Evolutionary conservation across 148 eudicot genomes (phyloP).

Genomic region (Camellia japonica): DNA sequence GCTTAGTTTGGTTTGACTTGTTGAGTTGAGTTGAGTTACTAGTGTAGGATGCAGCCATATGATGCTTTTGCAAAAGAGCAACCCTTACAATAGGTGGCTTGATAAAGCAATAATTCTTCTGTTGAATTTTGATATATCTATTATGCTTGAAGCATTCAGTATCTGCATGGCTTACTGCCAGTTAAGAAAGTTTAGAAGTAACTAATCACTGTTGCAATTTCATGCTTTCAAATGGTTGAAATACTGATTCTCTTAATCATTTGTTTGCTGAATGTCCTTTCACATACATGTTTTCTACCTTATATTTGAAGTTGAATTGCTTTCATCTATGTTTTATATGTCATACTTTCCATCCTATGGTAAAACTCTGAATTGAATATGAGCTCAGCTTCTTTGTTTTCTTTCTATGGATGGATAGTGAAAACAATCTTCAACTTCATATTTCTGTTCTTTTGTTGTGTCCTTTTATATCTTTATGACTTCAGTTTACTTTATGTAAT

Average conservation of each 20-base stretch:
- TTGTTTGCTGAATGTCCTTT: slow-evolving; percentile 9
- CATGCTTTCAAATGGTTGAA: background rate
- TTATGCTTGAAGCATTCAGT: too few relatives aligned
- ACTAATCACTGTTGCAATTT: background rate
- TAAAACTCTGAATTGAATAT: slow-evolving; percentile 3
- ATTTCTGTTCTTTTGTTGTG: background rate
- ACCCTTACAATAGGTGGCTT: too few relatives aligned
- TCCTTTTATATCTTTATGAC: background rate
- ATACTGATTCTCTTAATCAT: background rate
- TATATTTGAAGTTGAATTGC: background rate
- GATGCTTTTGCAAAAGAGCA: too few relatives aligned
- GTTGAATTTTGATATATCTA: too few relatives aligned
- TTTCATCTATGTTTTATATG: background rate
- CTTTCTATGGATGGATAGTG: background rate
- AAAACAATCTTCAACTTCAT: background rate
- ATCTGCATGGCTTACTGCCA: too few relatives aligned
- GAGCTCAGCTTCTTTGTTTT: slow-evolving; percentile 5
- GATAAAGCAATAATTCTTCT: too few relatives aligned
- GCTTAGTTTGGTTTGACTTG: too few relatives aligned
- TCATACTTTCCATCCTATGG: background rate
- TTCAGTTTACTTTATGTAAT: slow-evolving; percentile 2
- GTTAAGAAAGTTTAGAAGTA: too few relatives aligned
- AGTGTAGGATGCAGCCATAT: too few relatives aligned
- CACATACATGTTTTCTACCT: background rate
- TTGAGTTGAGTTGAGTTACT: background rate